Evolutionary conservation across 495 filamentous ascomycete genomes (phyloP), one percentile per base, ranked within the genome.

Genomic region (Trichoderma virens): DNA sequence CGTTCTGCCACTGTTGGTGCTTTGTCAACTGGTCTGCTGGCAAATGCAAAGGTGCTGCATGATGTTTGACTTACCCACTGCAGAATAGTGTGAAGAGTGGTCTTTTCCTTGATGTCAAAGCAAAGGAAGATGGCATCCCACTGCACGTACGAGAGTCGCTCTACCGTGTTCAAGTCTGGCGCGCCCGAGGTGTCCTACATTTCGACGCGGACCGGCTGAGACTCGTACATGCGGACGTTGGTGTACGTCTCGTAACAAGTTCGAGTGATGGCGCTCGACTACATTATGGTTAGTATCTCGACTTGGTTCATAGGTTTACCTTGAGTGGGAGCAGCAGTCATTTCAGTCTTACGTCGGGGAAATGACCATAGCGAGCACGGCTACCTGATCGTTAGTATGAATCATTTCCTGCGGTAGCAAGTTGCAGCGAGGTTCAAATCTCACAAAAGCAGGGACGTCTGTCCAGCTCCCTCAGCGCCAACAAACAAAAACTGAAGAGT

Each of bases 121-220:
- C 72, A 74, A 14, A 74, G 68, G 41, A 74, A 73, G 0, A 73
- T 68, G 0, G 67, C 68, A 27, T 74, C 72, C 68, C 69, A 74
- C 1, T 62, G 61, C n/a, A 74, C 60, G 62, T 74, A 74, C 31
- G 65, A 69, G 9, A 71, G 62, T 11, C 65, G 60, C 38, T 63
- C 54, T 0, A 74, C 67, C 13, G 71, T 71, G 31, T 70, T 65
- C 13, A 70, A 39, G 3, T 47, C 38, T 18, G 67, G 2, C 9
- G 70, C 66, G 1, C 72, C 72, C 31, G 69, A 69, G 9, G 69
- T 73, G 43, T 74, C 72, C 72, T 68, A 73, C 13, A 74, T 62
- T 34, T 74, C 72, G 13, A 74, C 59, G 20, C 69, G 66, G 20
- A 69, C 62, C 27, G 39, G 61, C 34, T 41, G 61, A 3, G 35